Base-by-base conservation (phyloP, 441 rosid genomes). In the Pelargonium fulgidum region DNA sequence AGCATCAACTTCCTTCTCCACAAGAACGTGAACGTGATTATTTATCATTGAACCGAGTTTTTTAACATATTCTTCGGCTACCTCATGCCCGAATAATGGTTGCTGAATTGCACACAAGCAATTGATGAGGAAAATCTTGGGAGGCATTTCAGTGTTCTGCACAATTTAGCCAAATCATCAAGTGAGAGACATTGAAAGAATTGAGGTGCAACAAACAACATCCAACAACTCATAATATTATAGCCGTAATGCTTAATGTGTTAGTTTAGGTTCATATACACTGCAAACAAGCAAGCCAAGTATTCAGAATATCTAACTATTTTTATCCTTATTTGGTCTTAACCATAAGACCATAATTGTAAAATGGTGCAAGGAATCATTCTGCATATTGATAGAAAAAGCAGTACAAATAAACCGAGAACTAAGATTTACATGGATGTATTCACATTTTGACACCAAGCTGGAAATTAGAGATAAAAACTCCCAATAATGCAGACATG, bases 111-210 rank as follows among this genome's bases (percentile, higher is more conserved):
- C 89, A 67, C 89, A 86, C 72, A 92, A 69, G 80, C 97, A 92
- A 82, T 94, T 94, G 83, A 94, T 82, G 71, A 94, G 94, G 89
- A 94, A 94, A 63, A 94, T 88, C 76, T 89, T 92, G 20, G 97
- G 82, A 11, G 97, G 93, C 64, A 86, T 82, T 81, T 90, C 94
- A 0, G 81, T 85, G 74, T 85, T 90, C 99, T 89, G 88, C 83
- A 79, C 44, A 73, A 52, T 59, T 50, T 22, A n/a, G 72, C 29
- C 58, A 73, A 20, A 69, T n/a, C 45, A 44, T 24, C 29, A 45
- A 61, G 65, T 10, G 67, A 22, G 26, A 58, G n/a, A n/a, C 36
- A 22, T 22, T 22, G 24, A 22, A 22, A 22, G 24, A 22, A 22
- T 22, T 1, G 24, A 22, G 24, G 0, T 22, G 24, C 24, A 22